phyloP scores from a whole-genome alignment of 2,329 filamentous ascomycete genomes.

The Cryphonectria radicalis region DNA sequence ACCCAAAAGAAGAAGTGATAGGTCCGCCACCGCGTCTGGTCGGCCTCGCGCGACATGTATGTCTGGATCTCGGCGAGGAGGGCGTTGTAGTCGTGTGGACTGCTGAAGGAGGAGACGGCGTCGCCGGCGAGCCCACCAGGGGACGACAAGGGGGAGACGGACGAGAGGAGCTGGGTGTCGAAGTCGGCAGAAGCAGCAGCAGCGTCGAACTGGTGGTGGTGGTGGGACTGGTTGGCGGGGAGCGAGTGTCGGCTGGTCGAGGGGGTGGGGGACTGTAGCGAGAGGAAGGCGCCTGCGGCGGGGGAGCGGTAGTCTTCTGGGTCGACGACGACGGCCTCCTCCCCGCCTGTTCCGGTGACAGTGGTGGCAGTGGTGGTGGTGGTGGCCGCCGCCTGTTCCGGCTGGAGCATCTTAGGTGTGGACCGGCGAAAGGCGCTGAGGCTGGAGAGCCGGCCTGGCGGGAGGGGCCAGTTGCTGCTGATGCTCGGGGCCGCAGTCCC shows the following conservation, averaged over 20 bases:
- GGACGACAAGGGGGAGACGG: slow-evolving; percentile 30
- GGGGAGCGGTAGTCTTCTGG: slow-evolving; percentile 31
- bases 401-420: slow-evolving; percentile 32
- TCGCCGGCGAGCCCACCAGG: slow-evolving; percentile 25
- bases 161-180: slow-evolving; percentile 32
- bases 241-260: slow-evolving; percentile 17
- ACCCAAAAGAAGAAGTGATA: slow-evolving; percentile 74
- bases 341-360: slow-evolving; percentile 28
- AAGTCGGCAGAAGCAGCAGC: slow-evolving; percentile 21
- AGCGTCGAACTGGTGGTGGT: slow-evolving; percentile 1
- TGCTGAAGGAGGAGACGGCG: slow-evolving; percentile 21
- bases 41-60: slow-evolving; percentile 72
- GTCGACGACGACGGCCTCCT: slow-evolving; percentile 28
- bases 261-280: slow-evolving; percentile 40
- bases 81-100: slow-evolving; percentile 54
- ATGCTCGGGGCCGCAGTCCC: slow-evolving; percentile 32
- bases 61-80: slow-evolving; percentile 72
- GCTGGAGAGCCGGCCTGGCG: slow-evolving; percentile 27
- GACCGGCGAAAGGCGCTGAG: slow-evolving; percentile 21
- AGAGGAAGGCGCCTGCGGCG: slow-evolving; percentile 44
- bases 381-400: slow-evolving; percentile 29
- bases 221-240: slow-evolving; percentile 31
- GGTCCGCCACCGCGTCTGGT: slow-evolving; percentile 73
- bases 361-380: slow-evolving; percentile 29
- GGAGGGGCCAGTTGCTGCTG: slow-evolving; percentile 23